Percentiles rank a stretch among this genome's conserved stretches.
Evolutionary conservation across 768 basidiomycete genomes (phyloP).

Genomic region (Termitomyces sp.): DNA sequence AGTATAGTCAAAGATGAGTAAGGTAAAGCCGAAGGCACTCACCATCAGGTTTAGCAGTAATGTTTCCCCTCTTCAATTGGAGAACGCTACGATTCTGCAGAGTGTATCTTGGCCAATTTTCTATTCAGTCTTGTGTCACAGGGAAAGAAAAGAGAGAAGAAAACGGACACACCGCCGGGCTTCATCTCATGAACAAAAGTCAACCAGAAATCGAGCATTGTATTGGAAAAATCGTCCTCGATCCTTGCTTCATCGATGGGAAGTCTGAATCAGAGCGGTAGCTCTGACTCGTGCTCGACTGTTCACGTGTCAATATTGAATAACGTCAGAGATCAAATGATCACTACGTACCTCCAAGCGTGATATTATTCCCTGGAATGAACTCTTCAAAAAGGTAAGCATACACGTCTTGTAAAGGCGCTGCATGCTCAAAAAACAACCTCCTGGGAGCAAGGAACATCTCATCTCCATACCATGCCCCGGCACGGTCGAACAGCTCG

Average conservation of each 20-base stretch:
- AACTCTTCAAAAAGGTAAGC: conserved; percentile 52
- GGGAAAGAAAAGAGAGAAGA: neutral
- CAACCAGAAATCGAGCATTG: conserved; percentile 48
- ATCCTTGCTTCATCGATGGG: conserved; percentile 28
- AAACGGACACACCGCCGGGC: conserved; percentile 39
- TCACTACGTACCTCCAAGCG: conserved; percentile 35
- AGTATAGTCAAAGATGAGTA: neutral
- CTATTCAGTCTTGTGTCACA: conserved; percentile 18
- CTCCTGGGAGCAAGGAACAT: conserved; percentile 51
- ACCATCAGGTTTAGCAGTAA: conserved; percentile 50
- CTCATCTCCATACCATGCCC: conserved; percentile 52
- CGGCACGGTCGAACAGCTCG: conserved; percentile 50
- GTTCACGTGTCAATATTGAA: neutral
- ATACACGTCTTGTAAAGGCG: conserved; percentile 42
- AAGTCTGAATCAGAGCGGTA: conserved; percentile 44
- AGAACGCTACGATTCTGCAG: conserved; percentile 29
- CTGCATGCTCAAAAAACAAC: conserved; percentile 43
- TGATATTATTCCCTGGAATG: conserved; percentile 45
- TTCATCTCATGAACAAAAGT: conserved; percentile 51
- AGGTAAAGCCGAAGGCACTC: conserved; percentile 16
- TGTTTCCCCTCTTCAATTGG: conserved; percentile 46
- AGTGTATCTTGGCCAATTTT: conserved; percentile 40
- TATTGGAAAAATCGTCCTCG: conserved; percentile 41
- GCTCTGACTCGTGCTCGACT: conserved; percentile 49
- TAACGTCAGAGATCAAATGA: neutral